phyloP scores from a whole-genome alignment of 495 filamentous ascomycete species.

The Aspergillus funiculosus region DNA sequence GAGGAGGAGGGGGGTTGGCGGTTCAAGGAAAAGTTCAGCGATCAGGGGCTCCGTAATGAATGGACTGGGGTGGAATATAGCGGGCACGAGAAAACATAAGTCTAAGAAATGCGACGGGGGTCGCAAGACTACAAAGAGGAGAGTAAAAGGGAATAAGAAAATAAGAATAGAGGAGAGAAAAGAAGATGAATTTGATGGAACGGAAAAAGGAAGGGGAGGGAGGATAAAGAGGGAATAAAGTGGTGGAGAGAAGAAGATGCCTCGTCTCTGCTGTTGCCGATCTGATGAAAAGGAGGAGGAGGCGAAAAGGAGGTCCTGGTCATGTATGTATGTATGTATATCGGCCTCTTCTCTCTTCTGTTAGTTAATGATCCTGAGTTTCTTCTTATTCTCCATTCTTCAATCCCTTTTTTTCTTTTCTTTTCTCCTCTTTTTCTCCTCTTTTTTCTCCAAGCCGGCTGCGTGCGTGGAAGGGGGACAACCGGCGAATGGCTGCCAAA shows the following conservation, averaged over 20 bases:
- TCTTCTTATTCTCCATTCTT: constrained; percentile 9
- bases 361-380: background rate
- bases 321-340: too few species aligned
- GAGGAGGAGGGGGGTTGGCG: constrained; percentile 18
- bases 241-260: constrained; percentile 7
- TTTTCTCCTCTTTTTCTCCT: constrained; percentile 9
- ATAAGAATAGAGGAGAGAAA: constrained; percentile 4
- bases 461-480: constrained; percentile 26
- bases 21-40: constrained; percentile 12
- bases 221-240: background rate
- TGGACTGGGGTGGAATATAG: constrained; percentile 3
- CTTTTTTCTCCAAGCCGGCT: constrained; percentile 20
- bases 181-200: background rate
- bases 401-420: constrained; percentile 11
- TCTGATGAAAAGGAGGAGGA: too few species aligned
- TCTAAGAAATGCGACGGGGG: constrained; percentile 20
- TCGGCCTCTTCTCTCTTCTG: too few species aligned
- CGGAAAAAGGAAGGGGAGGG: background rate
- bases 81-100: constrained; percentile 19
- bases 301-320: too few species aligned
- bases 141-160: constrained; percentile 7
- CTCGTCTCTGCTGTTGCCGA: too few species aligned
- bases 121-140: constrained; percentile 12
- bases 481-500: constrained; percentile 11
- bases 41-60: constrained; percentile 17